A percentile compares a stretch with the other conserved stretches of the same genome.
Evolutionary conservation across 768 basidiomycete species (phyloP).

Genomic region (Mycena galericulata): DNA sequence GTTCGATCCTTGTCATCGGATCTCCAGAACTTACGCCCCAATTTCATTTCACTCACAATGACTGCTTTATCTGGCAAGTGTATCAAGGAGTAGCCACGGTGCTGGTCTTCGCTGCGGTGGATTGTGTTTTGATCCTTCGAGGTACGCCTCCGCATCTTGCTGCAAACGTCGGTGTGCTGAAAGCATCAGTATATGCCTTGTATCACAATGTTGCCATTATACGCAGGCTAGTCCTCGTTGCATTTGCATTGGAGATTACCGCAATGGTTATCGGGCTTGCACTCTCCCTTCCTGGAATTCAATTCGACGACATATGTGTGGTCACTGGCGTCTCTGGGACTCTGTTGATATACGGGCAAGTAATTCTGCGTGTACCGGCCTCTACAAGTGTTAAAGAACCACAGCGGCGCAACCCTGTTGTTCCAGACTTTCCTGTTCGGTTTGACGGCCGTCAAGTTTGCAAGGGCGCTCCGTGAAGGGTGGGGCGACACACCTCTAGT

Average conservation of each 20-base stretch:
- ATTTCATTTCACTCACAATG: slow-evolving; percentile 52
- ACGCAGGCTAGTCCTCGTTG: slow-evolving; percentile 38
- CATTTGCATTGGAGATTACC: slow-evolving; percentile 46
- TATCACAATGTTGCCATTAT: slow-evolving; percentile 51
- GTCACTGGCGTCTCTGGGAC: slow-evolving; percentile 42
- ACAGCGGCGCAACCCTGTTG: slow-evolving; percentile 44
- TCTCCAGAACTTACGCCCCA: slow-evolving; percentile 47
- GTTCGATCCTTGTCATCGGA: slow-evolving; percentile 50
- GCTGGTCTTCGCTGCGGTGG: slow-evolving; percentile 46
- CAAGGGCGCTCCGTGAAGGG: slow-evolving; percentile 46
- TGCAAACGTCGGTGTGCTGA: slow-evolving; percentile 9
- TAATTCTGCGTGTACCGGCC: neutral
- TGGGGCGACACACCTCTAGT: slow-evolving; percentile 57
- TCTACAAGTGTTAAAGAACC: neutral
- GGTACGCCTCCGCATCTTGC: slow-evolving; percentile 37
- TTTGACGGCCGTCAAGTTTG: slow-evolving; percentile 53
- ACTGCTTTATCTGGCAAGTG: slow-evolving; percentile 59
- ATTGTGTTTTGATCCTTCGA: slow-evolving; percentile 55
- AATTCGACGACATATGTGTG: slow-evolving; percentile 49
- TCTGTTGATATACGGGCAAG: slow-evolving; percentile 46
- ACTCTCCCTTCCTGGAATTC: slow-evolving; percentile 46
- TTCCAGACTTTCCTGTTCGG: slow-evolving; percentile 55
- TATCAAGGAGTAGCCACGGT: slow-evolving; percentile 52
- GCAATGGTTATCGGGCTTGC: slow-evolving; percentile 46
- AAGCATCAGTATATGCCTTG: slow-evolving; percentile 50